Conservation (phyloP, 2,329 filamentous ascomycete genomes). For the Diatrype stigma region DNA sequence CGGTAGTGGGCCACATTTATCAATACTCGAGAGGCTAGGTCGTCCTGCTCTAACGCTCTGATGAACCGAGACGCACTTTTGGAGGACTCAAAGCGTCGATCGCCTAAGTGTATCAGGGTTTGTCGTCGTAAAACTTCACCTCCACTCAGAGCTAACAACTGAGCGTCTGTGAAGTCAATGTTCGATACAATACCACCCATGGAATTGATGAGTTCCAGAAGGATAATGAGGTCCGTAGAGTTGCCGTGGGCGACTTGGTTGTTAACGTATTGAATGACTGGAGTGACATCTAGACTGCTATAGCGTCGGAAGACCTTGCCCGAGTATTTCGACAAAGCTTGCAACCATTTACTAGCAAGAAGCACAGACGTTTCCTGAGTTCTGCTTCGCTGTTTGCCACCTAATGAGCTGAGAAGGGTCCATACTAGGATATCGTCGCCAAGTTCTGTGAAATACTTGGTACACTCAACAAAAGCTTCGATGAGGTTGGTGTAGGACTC, state of each 20-base stretch:
- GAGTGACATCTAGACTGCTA: conserved; percentile 74
- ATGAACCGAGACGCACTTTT: conserved; percentile 76
- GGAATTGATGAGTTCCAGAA: conserved; percentile 83
- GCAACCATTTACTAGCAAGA: conserved; percentile 86
- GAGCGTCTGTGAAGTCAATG: conserved; percentile 81
- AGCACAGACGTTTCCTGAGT: conserved; percentile 60
- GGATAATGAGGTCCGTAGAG: conserved; percentile 83
- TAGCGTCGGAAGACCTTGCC: conserved; percentile 88
- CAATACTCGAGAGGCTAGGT: conserved; percentile 77
- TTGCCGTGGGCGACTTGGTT: conserved; percentile 78
- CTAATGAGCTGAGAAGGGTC: conserved; percentile 75
- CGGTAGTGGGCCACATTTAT: conserved; percentile 87
- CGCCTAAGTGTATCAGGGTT: conserved; percentile 74
- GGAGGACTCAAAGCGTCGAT: conserved; percentile 73
- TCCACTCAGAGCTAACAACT: conserved; percentile 84
- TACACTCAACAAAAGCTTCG: conserved; percentile 90
- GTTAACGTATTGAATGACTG: conserved; percentile 85
- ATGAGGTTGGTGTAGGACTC: conserved; percentile 95
- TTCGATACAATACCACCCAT: conserved; percentile 94
- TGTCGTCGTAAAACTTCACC: conserved; percentile 75
- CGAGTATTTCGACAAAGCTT: conserved; percentile 84
- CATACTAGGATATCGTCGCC: conserved; percentile 93
- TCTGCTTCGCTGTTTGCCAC: conserved; percentile 57
- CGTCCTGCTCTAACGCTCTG: conserved; percentile 71
- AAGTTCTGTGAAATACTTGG: conserved; percentile 86